Conservation (phyloP, 192 early-diverging fungal species). For the Coemansia sp. region DNA sequence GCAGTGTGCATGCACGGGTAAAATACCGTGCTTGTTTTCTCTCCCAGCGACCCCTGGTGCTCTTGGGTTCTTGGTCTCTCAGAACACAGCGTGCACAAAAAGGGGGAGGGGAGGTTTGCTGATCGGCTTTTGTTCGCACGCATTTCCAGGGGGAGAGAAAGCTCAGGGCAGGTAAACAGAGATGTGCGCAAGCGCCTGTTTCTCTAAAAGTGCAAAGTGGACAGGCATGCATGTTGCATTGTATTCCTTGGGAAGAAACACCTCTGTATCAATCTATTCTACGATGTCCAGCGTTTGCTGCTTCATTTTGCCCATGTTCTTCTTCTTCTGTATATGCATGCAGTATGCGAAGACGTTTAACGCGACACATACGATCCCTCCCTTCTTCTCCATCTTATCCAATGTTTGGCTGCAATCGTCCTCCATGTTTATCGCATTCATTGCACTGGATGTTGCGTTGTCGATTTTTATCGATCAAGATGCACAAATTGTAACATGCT, state of each 20-base stretch:
- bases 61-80: neutral
- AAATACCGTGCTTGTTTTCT: neutral
- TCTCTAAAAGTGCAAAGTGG: neutral
- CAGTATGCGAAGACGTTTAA: neutral
- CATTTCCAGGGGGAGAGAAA: neutral
- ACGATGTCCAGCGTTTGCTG: neutral
- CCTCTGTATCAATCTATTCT: neutral
- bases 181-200: neutral
- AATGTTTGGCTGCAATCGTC: neutral
- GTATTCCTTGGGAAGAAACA: neutral
- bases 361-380: neutral
- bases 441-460: too few relatives aligned
- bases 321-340: neutral
- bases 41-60: neutral
- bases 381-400: neutral
- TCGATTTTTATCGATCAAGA: neutral
- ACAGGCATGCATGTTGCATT: neutral
- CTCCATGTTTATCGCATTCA: neutral
- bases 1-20: conserved; percentile 1
- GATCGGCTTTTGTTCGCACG: neutral
- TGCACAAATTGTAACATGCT: neutral
- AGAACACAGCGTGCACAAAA: neutral
- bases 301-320: neutral
- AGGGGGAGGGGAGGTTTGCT: neutral
- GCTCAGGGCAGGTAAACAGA: neutral